Percentiles rank a stretch among this genome's conserved stretches.
Evolutionary conservation across 148 eudicot species (phyloP).

Genomic region (Fagopyrum tataricum): DNA sequence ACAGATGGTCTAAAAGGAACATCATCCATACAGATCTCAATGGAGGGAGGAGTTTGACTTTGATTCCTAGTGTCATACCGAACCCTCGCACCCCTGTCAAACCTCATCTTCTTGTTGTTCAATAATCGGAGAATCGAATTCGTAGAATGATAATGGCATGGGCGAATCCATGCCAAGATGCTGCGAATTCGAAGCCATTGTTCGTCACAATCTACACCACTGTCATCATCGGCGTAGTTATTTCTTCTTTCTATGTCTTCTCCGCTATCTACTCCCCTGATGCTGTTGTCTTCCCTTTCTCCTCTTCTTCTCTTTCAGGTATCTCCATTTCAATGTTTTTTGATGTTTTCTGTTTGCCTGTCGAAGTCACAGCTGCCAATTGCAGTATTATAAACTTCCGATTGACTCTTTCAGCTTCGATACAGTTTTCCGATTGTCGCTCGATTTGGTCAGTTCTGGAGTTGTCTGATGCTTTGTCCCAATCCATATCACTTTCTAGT

Average conservation of each 20-base stretch:
- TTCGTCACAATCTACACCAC: conserved; percentile 67
- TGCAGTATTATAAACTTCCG: not conserved
- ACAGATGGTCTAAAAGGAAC: not conserved
- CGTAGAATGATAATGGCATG: conserved; percentile 31
- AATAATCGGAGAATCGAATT: not conserved
- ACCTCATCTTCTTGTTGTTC: not conserved
- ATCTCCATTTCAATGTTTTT: conserved; percentile 3
- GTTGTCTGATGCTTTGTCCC: not conserved
- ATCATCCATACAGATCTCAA: not conserved
- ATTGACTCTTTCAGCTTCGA: not conserved
- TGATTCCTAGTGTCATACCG: not conserved
- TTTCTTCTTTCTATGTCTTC: conserved; percentile 66
- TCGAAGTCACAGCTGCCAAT: not conserved
- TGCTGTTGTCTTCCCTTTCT: conserved; percentile 23
- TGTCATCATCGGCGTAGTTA: conserved; percentile 49
- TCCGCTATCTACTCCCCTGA: conserved; percentile 60
- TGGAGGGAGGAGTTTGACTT: not conserved
- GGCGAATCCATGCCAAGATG: conserved; percentile 41
- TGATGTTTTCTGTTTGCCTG: not conserved
- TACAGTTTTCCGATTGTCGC: not conserved
- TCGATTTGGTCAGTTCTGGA: not conserved
- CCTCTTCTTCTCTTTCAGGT: conserved; percentile 17
- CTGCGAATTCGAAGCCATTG: conserved; percentile 64
- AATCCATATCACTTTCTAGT: not conserved
- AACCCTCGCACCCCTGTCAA: not conserved